Percentiles rank a stretch among this genome's conserved stretches.
Evolutionary conservation across 495 filamentous ascomycete species (phyloP).

Genomic region (Stereocaulon alpinum): DNA sequence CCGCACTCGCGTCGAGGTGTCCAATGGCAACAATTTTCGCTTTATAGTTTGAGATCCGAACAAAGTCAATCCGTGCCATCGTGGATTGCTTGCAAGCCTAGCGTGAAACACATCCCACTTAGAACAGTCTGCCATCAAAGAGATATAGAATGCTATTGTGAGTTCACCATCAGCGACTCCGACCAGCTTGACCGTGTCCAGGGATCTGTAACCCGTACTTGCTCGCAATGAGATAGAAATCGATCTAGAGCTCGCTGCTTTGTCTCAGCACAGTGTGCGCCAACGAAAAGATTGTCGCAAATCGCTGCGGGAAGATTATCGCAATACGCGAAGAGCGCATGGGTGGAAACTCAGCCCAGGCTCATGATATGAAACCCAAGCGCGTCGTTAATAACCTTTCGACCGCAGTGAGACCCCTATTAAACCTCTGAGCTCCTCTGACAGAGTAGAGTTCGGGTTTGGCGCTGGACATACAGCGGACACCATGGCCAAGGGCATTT

Average conservation of each 20-base stretch:
- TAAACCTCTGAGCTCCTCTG: background rate
- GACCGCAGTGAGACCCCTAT: background rate
- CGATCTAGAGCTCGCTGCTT: too few species aligned
- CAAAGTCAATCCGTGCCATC: too few species aligned
- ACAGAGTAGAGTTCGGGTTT: background rate
- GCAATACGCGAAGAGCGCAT: constrained; percentile 2
- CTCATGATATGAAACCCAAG: background rate
- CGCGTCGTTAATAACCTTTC: background rate
- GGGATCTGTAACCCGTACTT: too few species aligned
- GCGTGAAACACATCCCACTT: too few species aligned
- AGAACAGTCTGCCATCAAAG: too few species aligned
- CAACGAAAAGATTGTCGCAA: background rate
- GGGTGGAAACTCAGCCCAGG: background rate
- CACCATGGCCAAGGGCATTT: background rate
- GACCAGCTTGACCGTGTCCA: too few species aligned
- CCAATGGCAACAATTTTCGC: background rate
- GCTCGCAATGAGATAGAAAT: too few species aligned
- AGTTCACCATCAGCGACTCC: too few species aligned
- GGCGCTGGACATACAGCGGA: background rate
- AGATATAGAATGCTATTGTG: too few species aligned
- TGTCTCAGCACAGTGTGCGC: background rate
- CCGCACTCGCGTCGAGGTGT: background rate
- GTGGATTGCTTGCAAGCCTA: too few species aligned
- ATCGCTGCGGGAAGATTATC: constrained; percentile 2
- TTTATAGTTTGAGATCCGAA: too few species aligned